Evolutionary conservation across 768 basidiomycete species (phyloP).

Genomic region (Sistotremastrum niveocremeum): DNA sequence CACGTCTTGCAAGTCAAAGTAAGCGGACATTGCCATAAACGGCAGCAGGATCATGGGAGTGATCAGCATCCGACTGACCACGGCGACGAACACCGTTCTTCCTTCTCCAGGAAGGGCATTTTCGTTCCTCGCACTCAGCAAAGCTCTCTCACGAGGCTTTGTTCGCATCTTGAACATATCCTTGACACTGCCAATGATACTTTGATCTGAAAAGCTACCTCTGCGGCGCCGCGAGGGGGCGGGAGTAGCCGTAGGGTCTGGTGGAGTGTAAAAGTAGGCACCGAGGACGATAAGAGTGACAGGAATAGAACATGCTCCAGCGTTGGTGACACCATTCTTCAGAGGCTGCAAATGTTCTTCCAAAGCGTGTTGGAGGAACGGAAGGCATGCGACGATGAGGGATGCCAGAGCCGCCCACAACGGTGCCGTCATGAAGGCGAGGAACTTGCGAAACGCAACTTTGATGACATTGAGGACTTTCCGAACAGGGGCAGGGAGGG

Average conservation of each 20-base stretch:
- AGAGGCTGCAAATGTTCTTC: conserved; percentile 49
- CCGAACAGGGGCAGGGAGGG: background rate
- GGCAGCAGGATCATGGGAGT: conserved; percentile 73
- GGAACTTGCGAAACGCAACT: conserved; percentile 25
- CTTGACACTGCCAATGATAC: conserved; percentile 23
- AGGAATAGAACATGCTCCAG: conserved; percentile 75
- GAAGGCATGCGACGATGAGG: conserved; percentile 63
- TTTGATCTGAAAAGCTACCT: conserved; percentile 6
- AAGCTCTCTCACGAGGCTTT: conserved; percentile 4
- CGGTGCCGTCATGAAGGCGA: conserved; percentile 80
- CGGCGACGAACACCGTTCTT: conserved; percentile 68
- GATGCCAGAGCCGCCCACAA: conserved; percentile 69
- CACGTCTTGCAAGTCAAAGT: conserved; percentile 41
- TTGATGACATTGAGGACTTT: background rate
- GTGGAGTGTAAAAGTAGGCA: conserved; percentile 67
- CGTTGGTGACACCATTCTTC: conserved; percentile 49
- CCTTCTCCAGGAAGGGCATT: conserved; percentile 46
- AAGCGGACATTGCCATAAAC: conserved; percentile 49
- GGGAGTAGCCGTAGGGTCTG: conserved; percentile 4
- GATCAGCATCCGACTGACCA: conserved; percentile 78
- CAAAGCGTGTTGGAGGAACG: conserved; percentile 59
- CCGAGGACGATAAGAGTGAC: conserved; percentile 86
- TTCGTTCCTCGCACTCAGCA: conserved; percentile 1
- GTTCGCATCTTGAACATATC: conserved; percentile 26
- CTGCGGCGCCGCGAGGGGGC: conserved; percentile 9